Percentiles rank a stretch among this genome's conserved stretches.
phyloP scores from a whole-genome alignment of 1,139 yeast genomes.

The Scheffersomyces parashehatae region DNA sequence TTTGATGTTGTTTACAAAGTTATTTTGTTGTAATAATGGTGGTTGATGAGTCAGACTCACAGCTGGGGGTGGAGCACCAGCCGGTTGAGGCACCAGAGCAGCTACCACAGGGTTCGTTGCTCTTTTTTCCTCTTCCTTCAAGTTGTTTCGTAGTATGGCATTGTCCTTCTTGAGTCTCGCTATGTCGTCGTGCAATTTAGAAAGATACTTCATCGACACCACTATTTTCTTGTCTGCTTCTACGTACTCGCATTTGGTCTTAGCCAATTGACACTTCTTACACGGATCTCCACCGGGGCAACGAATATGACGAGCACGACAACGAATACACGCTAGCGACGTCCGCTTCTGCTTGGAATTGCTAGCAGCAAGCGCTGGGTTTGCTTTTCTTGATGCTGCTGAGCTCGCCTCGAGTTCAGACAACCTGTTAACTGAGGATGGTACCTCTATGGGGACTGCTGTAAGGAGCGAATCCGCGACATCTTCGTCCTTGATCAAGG shows the following conservation, averaged over 20 bases:
- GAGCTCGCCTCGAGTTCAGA: too few relatives aligned
- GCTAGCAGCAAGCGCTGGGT: too few relatives aligned
- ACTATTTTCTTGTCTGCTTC: slow-evolving; percentile 80
- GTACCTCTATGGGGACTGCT: too few relatives aligned
- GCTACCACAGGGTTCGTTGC: neutral
- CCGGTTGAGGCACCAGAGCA: neutral
- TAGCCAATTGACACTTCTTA: slow-evolving; percentile 59
- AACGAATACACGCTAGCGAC: slow-evolving; percentile 59
- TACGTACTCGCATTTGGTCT: slow-evolving; percentile 67
- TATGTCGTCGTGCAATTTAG: slow-evolving; percentile 67
- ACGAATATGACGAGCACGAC: slow-evolving; percentile 73
- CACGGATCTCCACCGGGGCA: slow-evolving; percentile 87
- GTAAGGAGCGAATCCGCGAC: neutral
- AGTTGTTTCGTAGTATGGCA: slow-evolving; percentile 50
- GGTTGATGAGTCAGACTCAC: too few relatives aligned
- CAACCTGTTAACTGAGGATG: too few relatives aligned
- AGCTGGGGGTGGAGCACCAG: too few relatives aligned
- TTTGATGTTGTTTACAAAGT: neutral
- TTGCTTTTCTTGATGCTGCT: too few relatives aligned
- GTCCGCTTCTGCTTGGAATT: slow-evolving; percentile 25
- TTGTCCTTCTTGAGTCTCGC: slow-evolving; percentile 54
- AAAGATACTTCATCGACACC: slow-evolving; percentile 72
- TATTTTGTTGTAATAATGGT: neutral
- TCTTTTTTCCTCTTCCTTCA: slow-evolving; percentile 31
- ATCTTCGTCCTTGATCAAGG: neutral